Evolutionary conservation across 306 rosid genomes (phyloP).

Genomic region (Glycine latifolia): DNA sequence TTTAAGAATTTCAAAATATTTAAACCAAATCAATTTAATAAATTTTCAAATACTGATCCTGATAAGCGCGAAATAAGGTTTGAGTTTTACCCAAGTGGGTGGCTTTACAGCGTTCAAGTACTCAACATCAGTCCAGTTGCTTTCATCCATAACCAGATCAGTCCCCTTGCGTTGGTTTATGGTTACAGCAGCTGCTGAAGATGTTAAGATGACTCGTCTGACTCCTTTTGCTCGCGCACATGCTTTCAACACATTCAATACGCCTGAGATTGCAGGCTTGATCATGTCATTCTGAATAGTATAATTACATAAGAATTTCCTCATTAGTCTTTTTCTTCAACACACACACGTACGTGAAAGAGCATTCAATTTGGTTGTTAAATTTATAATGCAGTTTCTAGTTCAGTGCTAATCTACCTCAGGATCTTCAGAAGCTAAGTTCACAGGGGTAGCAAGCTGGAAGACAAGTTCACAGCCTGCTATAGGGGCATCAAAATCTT

Average conservation of each 20-base stretch:
- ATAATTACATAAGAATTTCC: conserved; percentile 4
- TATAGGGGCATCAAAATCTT: conserved; percentile 70
- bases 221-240: conserved; percentile 70
- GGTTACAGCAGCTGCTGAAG: conserved; percentile 80
- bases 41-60: not conserved
- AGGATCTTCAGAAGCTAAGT: conserved; percentile 84
- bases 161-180: conserved; percentile 61
- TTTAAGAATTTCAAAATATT: not conserved
- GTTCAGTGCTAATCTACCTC: conserved; percentile 61
- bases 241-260: conserved; percentile 71
- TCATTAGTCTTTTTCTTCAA: not conserved
- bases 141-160: conserved; percentile 66
- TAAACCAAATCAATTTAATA: not conserved
- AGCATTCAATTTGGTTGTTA: not conserved
- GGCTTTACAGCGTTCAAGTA: conserved; percentile 68
- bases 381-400: not conserved
- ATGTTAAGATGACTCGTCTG: conserved; percentile 78
- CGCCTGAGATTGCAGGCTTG: conserved; percentile 83
- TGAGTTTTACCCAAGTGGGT: conserved; percentile 72
- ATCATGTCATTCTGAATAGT: conserved; percentile 79
- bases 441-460: conserved; percentile 85
- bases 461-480: conserved; percentile 79
- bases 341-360: not conserved
- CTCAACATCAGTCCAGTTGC: conserved; percentile 73
- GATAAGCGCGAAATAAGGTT: not conserved